Conservation (phyloP, 257 asterid genomes). For the Verbena officinalis region DNA sequence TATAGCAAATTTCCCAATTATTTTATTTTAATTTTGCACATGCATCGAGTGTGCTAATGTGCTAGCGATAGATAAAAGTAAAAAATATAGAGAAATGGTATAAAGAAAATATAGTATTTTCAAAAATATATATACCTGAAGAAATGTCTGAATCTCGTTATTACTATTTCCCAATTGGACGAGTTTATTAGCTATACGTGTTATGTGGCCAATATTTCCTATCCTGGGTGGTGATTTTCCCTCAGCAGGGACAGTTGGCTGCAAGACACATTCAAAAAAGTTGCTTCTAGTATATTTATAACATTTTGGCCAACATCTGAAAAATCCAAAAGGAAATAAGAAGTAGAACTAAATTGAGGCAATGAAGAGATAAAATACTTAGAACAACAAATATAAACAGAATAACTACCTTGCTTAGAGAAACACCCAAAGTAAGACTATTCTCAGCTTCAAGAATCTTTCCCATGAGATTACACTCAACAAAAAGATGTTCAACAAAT, state of each 20-base stretch:
- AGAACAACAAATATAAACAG: background rate
- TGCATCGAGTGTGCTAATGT: too few species aligned
- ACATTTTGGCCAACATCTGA: conserved; percentile 7
- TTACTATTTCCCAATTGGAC: conserved; percentile 54
- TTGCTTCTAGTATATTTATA: background rate
- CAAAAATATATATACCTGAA: conserved; percentile 35
- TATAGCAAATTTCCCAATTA: too few species aligned
- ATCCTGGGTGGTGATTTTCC: conserved; percentile 63
- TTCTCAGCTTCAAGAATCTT: conserved; percentile 70
- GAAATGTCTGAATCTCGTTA: conserved; percentile 45
- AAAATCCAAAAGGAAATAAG: background rate
- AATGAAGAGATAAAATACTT: conserved; percentile 8
- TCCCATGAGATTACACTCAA: conserved; percentile 61
- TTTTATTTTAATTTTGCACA: too few species aligned
- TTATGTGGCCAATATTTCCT: conserved; percentile 74
- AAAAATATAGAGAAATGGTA: background rate
- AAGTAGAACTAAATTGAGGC: background rate
- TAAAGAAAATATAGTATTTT: background rate
- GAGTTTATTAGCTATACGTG: conserved; percentile 75
- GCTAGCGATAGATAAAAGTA: background rate
- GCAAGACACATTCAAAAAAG: conserved; percentile 28
- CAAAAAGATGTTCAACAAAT: conserved; percentile 61
- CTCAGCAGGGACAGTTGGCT: conserved; percentile 61
- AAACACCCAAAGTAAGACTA: conserved; percentile 44
- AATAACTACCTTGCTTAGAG: conserved; percentile 45